Conservation (phyloP, 305 asterid species). For the Withania somnifera region DNA sequence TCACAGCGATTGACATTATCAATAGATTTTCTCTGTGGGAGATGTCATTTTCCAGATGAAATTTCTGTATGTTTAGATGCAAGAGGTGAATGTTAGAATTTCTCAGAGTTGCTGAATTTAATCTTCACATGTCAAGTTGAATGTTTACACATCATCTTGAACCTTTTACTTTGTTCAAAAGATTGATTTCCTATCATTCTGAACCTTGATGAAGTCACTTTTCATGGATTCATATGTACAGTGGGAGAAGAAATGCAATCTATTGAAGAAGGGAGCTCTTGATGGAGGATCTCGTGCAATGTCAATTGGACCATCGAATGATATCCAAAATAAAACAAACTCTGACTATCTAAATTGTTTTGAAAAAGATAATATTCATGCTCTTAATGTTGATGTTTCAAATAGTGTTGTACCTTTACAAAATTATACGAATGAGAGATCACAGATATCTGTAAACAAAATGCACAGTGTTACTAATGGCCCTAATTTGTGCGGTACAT, state of each 20-base stretch:
- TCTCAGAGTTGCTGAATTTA: background rate
- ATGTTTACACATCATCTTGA: background rate
- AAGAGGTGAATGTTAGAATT: background rate
- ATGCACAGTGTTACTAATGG: conserved; percentile 23
- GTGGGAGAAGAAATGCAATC: conserved; percentile 77
- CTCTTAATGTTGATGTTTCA: conserved; percentile 27
- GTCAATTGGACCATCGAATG: conserved; percentile 34
- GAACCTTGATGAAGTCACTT: background rate
- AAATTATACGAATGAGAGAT: conserved; percentile 65
- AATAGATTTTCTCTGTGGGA: background rate
- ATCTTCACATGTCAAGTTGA: background rate
- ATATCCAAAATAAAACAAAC: conserved; percentile 84
- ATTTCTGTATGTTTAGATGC: background rate
- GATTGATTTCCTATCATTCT: background rate
- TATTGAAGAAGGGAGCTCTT: conserved; percentile 37
- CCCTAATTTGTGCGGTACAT: conserved; percentile 13
- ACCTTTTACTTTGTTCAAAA: background rate
- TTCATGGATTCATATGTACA: conserved; percentile 22
- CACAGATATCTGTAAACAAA: conserved; percentile 36
- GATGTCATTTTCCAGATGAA: background rate
- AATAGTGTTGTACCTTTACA: conserved; percentile 76
- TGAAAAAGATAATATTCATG: conserved; percentile 29
- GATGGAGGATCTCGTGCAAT: conserved; percentile 29
- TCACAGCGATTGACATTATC: background rate
- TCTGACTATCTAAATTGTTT: conserved; percentile 53